Conservation (phyloP, 768 basidiomycete genomes). For the Tricholoma terreum region DNA sequence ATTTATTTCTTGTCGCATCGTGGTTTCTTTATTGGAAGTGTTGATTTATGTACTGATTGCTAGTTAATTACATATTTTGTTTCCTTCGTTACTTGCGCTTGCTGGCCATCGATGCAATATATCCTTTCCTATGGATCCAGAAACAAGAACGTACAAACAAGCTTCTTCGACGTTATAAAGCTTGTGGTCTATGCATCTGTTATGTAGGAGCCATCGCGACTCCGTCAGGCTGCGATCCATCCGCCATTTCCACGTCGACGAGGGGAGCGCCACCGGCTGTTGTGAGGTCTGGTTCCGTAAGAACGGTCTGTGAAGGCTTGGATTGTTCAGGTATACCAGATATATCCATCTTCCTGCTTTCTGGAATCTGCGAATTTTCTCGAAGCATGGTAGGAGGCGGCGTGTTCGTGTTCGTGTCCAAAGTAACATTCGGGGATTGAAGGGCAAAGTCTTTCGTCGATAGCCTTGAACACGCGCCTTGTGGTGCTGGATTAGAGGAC, state of each 20-base stretch:
- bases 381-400: conserved; percentile 13
- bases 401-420: conserved; percentile 2
- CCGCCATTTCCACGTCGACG: conserved; percentile 18
- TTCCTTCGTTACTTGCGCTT: conserved; percentile 20
- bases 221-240: conserved; percentile 9
- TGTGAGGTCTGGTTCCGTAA: conserved; percentile 6
- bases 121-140: conserved; percentile 10
- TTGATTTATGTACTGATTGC: not conserved
- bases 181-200: not conserved
- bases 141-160: conserved; percentile 1
- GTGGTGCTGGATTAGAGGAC: conserved; percentile 5
- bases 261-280: conserved; percentile 5
- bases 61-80: conserved; percentile 38
- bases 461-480: conserved; percentile 2
- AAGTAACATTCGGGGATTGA: conserved; percentile 2
- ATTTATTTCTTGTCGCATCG: conserved; percentile 8
- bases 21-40: not conserved
- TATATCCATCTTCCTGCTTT: conserved; percentile 11
- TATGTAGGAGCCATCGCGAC: not conserved
- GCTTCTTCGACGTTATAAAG: conserved; percentile 1
- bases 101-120: conserved; percentile 18
- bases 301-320: not conserved
- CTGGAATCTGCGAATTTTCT: conserved; percentile 5
- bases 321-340: conserved; percentile 1
- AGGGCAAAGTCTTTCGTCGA: conserved; percentile 9